Percentiles rank a stretch among this genome's conserved stretches.
These are phyloP conservation scores for Aspergillus sergii DNA, from an alignment of 2,329 filamentous ascomycete species.

Conservation along the genomic window DNA sequence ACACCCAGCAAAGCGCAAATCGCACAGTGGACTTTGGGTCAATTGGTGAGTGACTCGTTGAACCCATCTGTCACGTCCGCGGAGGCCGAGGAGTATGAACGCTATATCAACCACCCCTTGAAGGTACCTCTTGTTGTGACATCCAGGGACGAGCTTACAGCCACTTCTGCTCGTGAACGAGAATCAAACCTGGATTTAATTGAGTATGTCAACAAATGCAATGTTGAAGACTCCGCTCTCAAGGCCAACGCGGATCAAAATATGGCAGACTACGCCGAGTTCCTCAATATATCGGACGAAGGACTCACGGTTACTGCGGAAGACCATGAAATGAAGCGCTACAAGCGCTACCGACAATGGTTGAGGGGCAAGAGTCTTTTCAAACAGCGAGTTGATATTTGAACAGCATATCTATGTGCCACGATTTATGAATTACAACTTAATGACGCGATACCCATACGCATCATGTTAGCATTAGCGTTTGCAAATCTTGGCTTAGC, in stretches of 20 bases:
- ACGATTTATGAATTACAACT: background rate
- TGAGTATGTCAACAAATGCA: constrained; percentile 74
- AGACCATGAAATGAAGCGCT: constrained; percentile 87
- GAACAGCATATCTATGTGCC: constrained; percentile 4
- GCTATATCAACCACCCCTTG: constrained; percentile 87
- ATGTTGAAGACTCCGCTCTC: constrained; percentile 58
- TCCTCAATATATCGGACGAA: constrained; percentile 76
- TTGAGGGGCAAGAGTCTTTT: constrained; percentile 92
- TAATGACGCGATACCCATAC: background rate
- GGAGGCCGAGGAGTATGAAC: constrained; percentile 83
- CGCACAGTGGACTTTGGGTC: constrained; percentile 84
- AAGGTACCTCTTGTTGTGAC: constrained; percentile 71
- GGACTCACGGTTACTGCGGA: constrained; percentile 85
- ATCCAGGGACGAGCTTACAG: constrained; percentile 43
- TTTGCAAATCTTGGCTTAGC: background rate
- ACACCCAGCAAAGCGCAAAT: constrained; percentile 75
- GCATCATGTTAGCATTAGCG: background rate
- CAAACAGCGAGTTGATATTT: constrained; percentile 71
- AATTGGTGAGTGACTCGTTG: constrained; percentile 82
- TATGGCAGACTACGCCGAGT: constrained; percentile 72
- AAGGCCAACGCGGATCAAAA: constrained; percentile 62
- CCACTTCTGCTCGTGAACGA: constrained; percentile 37
- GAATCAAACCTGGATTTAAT: constrained; percentile 67
- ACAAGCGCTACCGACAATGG: constrained; percentile 97
- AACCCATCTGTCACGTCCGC: constrained; percentile 76